phyloP scores from a whole-genome alignment of 768 basidiomycete genomes.

The Pisolithus tinctorius region DNA sequence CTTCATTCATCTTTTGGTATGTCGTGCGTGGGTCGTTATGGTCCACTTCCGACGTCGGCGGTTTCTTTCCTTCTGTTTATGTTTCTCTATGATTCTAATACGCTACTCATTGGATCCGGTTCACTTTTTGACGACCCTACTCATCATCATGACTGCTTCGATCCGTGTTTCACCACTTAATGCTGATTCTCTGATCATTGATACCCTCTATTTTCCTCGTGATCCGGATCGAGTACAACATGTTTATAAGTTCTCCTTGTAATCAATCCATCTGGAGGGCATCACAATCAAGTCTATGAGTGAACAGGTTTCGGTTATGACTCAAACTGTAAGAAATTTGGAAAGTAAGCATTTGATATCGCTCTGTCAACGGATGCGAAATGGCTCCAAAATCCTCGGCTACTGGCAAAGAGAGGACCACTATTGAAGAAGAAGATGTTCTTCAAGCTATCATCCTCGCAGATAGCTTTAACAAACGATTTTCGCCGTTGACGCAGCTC shows the following conservation, averaged over 20 bases:
- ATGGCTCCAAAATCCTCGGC: constrained; percentile 64
- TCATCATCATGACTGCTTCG: constrained; percentile 55
- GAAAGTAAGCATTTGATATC: background rate
- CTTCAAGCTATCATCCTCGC: constrained; percentile 94
- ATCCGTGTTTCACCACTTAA: constrained; percentile 59
- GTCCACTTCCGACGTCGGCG: constrained; percentile 33
- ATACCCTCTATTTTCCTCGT: constrained; percentile 37
- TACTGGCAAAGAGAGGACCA: constrained; percentile 54
- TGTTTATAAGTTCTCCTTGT: constrained; percentile 28
- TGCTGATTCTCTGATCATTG: constrained; percentile 57
- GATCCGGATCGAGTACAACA: constrained; percentile 25
- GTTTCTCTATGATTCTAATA: constrained; percentile 29
- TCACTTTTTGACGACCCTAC: constrained; percentile 48
- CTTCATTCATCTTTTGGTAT: constrained; percentile 27
- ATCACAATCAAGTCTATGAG: too few relatives aligned
- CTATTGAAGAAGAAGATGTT: constrained; percentile 73
- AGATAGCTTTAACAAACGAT: constrained; percentile 93
- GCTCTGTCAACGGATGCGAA: constrained; percentile 8
- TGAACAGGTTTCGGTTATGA: background rate
- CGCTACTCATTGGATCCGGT: constrained; percentile 56
- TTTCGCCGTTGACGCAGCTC: constrained; percentile 81
- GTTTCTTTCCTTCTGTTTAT: constrained; percentile 30
- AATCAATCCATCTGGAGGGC: constrained; percentile 19
- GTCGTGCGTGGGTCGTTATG: constrained; percentile 31
- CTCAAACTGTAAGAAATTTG: background rate